A percentile compares a stretch with the other conserved stretches of the same genome.
Evolutionary conservation across 176 grass and related monocot species (phyloP).

Genomic region (Hsuehochloa calcarea): DNA sequence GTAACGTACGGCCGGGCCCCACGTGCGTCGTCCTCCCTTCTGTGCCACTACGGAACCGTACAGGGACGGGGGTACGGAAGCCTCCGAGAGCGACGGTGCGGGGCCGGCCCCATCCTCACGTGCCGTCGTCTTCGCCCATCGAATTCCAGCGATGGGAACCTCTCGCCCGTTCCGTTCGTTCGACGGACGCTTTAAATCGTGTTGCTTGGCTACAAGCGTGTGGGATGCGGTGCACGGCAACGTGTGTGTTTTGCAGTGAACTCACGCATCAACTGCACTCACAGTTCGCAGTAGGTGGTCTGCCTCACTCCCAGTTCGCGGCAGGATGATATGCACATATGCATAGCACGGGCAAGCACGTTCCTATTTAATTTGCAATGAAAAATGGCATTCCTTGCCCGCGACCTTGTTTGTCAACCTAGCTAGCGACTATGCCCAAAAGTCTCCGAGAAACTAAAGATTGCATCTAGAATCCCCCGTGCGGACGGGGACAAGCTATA

Average conservation of each 20-base stretch:
- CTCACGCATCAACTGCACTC: too few relatives aligned
- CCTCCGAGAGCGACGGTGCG: slow-evolving; percentile 4
- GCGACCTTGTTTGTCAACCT: too few relatives aligned
- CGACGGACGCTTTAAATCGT: not conserved
- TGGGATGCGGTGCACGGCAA: not conserved
- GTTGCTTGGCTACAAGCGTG: not conserved
- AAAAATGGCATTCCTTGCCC: too few relatives aligned
- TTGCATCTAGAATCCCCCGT: not conserved
- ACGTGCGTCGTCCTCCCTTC: not conserved
- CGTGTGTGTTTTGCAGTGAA: not conserved
- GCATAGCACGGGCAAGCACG: too few relatives aligned
- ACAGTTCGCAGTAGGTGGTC: too few relatives aligned
- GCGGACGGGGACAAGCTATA: not conserved
- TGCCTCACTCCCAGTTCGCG: too few relatives aligned
- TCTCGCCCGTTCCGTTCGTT: not conserved
- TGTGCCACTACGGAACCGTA: slow-evolving; percentile 54
- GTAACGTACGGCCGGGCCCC: slow-evolving; percentile 28
- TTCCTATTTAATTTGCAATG: too few relatives aligned
- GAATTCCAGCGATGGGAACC: slow-evolving; percentile 1
- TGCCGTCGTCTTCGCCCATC: slow-evolving; percentile 7
- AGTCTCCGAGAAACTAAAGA: not conserved
- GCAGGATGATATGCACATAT: too few relatives aligned
- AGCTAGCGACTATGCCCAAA: not conserved
- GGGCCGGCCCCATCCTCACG: not conserved
- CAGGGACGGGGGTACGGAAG: slow-evolving; percentile 53